phyloP scores from a whole-genome alignment of 1,284 basidiomycete genomes.

The Ceratobasidium sp. region DNA sequence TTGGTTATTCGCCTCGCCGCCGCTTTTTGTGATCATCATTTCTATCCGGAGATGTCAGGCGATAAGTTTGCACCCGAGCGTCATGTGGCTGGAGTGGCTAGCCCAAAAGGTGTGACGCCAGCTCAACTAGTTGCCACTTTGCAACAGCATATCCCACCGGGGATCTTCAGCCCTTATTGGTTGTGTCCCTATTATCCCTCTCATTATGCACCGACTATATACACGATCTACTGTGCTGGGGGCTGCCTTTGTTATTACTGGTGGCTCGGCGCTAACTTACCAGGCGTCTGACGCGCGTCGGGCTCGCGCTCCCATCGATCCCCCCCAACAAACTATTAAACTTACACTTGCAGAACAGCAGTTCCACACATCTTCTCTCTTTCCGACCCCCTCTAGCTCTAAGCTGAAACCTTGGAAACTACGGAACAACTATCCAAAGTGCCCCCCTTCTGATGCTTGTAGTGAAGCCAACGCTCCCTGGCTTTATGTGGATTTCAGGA shows the following conservation, averaged over 20 bases:
- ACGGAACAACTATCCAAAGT: conserved; percentile 5
- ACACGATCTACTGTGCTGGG: background rate
- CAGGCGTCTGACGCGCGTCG: background rate
- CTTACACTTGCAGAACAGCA: conserved; percentile 1
- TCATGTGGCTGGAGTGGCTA: too few relatives aligned
- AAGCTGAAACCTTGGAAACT: background rate
- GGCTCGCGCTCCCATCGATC: background rate
- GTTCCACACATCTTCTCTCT: conserved; percentile 4
- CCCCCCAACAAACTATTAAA: background rate
- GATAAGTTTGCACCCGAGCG: too few relatives aligned
- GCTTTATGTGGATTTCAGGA: conserved; percentile 8
- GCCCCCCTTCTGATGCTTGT: background rate
- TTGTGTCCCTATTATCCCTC: too few relatives aligned
- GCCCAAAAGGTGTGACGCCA: too few relatives aligned
- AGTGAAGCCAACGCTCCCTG: background rate
- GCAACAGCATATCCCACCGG: too few relatives aligned
- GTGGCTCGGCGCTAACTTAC: conserved; percentile 11
- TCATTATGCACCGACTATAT: conserved; percentile 1
- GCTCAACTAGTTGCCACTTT: too few relatives aligned
- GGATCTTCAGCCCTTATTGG: too few relatives aligned
- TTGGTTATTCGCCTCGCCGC: too few relatives aligned
- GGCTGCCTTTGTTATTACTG: background rate
- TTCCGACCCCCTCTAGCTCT: background rate
- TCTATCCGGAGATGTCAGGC: too few relatives aligned
- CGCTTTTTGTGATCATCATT: too few relatives aligned